Evolutionary conservation across 2,329 filamentous ascomycete species (phyloP), one percentile per base, ranked within the genome.

Genomic region (Emericellopsis atlantica): DNA sequence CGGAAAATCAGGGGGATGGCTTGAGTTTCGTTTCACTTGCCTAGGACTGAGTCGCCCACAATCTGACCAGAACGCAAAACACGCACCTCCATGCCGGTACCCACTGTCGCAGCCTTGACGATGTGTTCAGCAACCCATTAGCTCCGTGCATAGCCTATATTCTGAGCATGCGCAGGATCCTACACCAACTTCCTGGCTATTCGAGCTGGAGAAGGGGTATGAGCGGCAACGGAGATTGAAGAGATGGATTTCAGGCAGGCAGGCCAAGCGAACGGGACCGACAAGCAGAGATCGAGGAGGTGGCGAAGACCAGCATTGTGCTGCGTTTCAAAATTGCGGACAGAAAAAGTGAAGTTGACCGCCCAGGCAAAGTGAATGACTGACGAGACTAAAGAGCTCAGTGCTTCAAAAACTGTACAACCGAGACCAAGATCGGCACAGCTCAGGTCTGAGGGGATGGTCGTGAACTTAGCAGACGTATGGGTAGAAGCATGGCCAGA

Each of bases 301-400:
- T 70, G 61, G n/a, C 58, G 57, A 2, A 67, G 55, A 5, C 66
- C 69, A 18, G 52, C 55, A 40, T 72, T 66, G 47, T 69, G 60
- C 14, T 61, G 54, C 2, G 51, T 40, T 43, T 72, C 70, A 48
- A 74, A 74, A 43, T 61, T 67, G 12, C 53, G 51, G 9, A 74
- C 60, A 5, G 56, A 56, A 38, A 72, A 55, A 45, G 68, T 73
- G 56, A 75, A 75, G 52, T 74, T 75, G 32, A 74, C 71, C 5
- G 67, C 59, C 71, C 71, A 73, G 5, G 70, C 68, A 32, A 60
- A 61, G 53, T 74, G 69, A 21, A 74, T 64, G 32, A 70, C 61
- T 1, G 55, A 49, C 0, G 66, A 69, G 24, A 70, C 45, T 1
- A 53, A 45, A 11, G 46, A 41, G 12, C 45, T 40, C 2, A 66